Conservation (phyloP, 768 basidiomycete genomes). For the Clitopilus passeckerianus region DNA sequence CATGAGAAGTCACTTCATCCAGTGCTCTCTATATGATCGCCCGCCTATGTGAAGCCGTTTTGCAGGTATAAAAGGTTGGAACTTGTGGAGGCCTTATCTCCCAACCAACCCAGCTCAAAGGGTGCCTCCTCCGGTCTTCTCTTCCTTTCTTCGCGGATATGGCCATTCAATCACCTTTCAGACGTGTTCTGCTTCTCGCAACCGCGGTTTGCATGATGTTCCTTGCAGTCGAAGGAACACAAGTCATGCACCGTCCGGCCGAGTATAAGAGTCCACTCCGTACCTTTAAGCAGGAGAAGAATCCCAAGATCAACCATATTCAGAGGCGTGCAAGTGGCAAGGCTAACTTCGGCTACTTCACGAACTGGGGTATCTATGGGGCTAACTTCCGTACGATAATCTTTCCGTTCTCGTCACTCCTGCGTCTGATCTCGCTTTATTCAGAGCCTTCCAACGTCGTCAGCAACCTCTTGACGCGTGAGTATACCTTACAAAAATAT, state of each 20-base stretch:
- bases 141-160: constrained; percentile 4
- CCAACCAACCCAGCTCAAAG: neutral
- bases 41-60: neutral
- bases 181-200: constrained; percentile 18
- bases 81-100: neutral
- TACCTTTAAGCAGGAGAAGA: constrained; percentile 23
- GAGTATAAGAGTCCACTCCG: constrained; percentile 36
- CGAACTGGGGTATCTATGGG: constrained; percentile 63
- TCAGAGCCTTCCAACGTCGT: constrained; percentile 64
- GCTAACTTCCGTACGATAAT: constrained; percentile 54
- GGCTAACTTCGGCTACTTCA: constrained; percentile 48
- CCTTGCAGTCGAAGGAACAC: constrained; percentile 32
- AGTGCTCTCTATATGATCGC: neutral
- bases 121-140: neutral
- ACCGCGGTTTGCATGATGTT: constrained; percentile 15
- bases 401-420: neutral
- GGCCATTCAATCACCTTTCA: constrained; percentile 14
- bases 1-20: constrained; percentile 1
- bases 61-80: constrained; percentile 11
- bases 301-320: constrained; percentile 33
- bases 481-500: constrained; percentile 9
- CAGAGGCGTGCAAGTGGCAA: constrained; percentile 34
- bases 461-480: constrained; percentile 58
- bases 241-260: constrained; percentile 49
- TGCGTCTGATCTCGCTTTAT: constrained; percentile 4